A percentile compares a stretch with the other conserved stretches of the same genome.
Evolutionary conservation across 176 grass and related monocot species (phyloP).

Genomic region (Eleusine coracana): DNA sequence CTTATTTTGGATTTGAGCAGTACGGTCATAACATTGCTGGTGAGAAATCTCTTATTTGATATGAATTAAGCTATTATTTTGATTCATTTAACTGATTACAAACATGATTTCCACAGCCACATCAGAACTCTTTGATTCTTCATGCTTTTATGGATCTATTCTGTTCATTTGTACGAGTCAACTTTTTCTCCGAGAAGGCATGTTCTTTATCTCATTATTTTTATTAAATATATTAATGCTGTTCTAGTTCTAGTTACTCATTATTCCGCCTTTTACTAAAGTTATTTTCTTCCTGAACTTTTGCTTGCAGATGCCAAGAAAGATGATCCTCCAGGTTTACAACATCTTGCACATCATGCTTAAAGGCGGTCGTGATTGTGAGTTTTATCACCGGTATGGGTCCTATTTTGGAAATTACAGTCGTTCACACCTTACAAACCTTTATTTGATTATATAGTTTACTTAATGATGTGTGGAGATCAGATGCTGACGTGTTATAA

Average conservation of each 20-base stretch:
- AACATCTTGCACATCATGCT: conserved; percentile 88
- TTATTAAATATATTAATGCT: conserved; percentile 4
- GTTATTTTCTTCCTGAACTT: conserved; percentile 13
- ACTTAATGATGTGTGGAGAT: background rate
- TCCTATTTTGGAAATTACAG: conserved; percentile 17
- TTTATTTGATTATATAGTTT: conserved; percentile 7
- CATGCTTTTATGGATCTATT: conserved; percentile 99
- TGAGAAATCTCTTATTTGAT: conserved; percentile 41
- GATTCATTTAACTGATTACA: conserved; percentile 27
- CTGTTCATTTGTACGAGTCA: conserved; percentile 91
- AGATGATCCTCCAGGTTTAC: conserved; percentile 98
- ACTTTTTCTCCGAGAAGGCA: conserved; percentile 97
- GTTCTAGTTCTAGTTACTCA: background rate
- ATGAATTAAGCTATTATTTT: background rate
- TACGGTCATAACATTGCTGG: conserved; percentile 97
- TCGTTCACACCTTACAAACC: conserved; percentile 17
- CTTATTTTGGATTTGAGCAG: conserved; percentile 98
- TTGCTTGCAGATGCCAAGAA: conserved; percentile 89
- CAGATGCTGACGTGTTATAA: conserved; percentile 15
- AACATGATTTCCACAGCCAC: conserved; percentile 65
- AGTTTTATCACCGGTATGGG: conserved; percentile 91
- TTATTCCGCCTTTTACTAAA: conserved; percentile 23
- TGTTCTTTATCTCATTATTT: conserved; percentile 30
- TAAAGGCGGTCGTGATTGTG: conserved; percentile 96
- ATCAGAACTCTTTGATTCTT: conserved; percentile 97